Evolutionary conservation across 2,329 filamentous ascomycete genomes (phyloP).

Genomic region (Arthrobotrys iridis): DNA sequence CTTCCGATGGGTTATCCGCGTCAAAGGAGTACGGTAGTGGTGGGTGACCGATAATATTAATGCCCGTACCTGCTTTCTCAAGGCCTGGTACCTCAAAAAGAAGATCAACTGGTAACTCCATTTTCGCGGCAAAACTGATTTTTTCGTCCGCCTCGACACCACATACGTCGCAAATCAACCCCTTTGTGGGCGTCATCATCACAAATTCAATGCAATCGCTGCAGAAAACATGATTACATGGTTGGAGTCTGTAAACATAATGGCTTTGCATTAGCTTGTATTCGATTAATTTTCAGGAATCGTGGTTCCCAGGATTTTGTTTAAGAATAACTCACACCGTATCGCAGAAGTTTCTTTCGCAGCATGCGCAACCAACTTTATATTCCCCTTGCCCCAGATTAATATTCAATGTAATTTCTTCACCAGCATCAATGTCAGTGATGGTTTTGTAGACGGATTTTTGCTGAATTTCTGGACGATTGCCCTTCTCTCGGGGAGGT

Average conservation of each 20-base stretch:
- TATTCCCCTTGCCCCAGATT: background rate
- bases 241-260: background rate
- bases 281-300: background rate
- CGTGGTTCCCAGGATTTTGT: background rate
- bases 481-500: too few relatives aligned
- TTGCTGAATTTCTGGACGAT: too few relatives aligned
- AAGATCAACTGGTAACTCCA: background rate
- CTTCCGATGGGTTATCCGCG: background rate
- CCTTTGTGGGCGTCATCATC: background rate
- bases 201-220: background rate
- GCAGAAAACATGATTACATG: conserved; percentile 15
- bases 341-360: conserved; percentile 7
- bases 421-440: background rate
- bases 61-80: too few relatives aligned
- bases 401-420: background rate
- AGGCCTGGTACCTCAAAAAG: background rate
- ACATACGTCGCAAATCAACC: background rate
- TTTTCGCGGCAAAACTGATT: background rate
- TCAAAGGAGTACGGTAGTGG: too few relatives aligned
- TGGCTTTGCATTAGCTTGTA: background rate
- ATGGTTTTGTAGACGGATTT: background rate
- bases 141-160: background rate
- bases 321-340: background rate
- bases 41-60: too few relatives aligned
- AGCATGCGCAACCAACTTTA: conserved; percentile 8